Percentiles rank a stretch among this genome's conserved stretches.
These are phyloP conservation scores for Talaromyces sp. DNA, from an alignment of 2,329 filamentous ascomycete species.

Conservation along the genomic window DNA sequence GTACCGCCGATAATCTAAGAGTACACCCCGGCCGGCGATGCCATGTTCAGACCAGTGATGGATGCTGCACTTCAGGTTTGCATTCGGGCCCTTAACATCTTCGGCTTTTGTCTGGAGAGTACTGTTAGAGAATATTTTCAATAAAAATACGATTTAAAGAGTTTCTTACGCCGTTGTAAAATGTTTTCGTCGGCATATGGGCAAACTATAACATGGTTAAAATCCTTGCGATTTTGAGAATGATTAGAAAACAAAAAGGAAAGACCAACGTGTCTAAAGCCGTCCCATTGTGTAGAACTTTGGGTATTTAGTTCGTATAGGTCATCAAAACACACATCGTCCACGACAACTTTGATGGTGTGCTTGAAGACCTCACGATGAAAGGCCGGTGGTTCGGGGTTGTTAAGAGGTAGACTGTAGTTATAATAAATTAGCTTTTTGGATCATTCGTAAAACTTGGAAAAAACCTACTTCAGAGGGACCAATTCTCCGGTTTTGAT, in stretches of 20 bases:
- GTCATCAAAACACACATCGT: conserved; percentile 40
- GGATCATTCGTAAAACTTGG: background rate
- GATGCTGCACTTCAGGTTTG: conserved; percentile 36
- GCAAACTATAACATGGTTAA: conserved; percentile 24
- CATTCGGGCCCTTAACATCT: conserved; percentile 27
- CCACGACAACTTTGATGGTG: conserved; percentile 43
- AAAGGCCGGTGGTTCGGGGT: conserved; percentile 50
- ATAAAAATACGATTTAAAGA: background rate
- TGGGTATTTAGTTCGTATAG: conserved; percentile 45
- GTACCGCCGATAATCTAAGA: conserved; percentile 41
- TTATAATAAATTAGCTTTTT: background rate
- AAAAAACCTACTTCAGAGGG: conserved; percentile 43
- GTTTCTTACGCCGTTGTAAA: conserved; percentile 35
- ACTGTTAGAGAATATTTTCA: background rate
- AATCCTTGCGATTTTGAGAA: conserved; percentile 2
- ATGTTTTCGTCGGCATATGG: conserved; percentile 30
- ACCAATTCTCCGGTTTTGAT: conserved; percentile 53
- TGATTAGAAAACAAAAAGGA: background rate
- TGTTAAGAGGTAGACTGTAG: conserved; percentile 46
- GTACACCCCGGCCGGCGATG: conserved; percentile 37
- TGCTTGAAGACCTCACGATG: conserved; percentile 50
- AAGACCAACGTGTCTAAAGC: conserved; percentile 40
- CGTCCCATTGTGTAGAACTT: conserved; percentile 47
- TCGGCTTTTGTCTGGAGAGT: conserved; percentile 25
- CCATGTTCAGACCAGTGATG: conserved; percentile 36